Evolutionary conservation across 1,284 basidiomycete species (phyloP), one percentile per base, ranked within the genome.

Genomic region (Limonomyces culmigenus): DNA sequence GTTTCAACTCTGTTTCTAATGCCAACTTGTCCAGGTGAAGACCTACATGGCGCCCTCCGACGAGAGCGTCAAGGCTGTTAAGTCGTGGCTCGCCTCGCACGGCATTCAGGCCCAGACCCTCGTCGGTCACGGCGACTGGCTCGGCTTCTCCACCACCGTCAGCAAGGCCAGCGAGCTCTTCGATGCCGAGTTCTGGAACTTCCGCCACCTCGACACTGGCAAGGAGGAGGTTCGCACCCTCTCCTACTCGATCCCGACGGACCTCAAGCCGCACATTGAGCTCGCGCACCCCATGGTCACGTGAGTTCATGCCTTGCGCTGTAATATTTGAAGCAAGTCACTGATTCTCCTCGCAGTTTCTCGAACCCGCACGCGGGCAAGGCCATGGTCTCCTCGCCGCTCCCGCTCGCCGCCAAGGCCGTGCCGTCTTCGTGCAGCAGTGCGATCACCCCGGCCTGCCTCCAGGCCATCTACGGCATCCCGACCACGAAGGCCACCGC

Each of bases 111-210:
- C 52, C 15, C 42, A 38, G 23, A 41, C 45, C 5, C 41, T 43
- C 23, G 48, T 51, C 6, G 47, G 50, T 35, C 49, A 40, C 39
- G 51, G 50, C 11, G 54, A 56, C 35, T 58, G 53, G 53, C 39
- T 57, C 12, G 38, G 45, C 8, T 44, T 58, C 36, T 43, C 46
- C 4, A 42, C 54, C 14, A 45, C 53, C 5, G 41, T 58, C 27
- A 46, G 47, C 40, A 47, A 56, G 40, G 60, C 58, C n/a, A 58
- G 50, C 35, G 35, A 35, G 29, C 47, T 61, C 6, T 44, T 62
- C 15, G 39, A 43, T 19, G 41, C 55, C 10, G 39, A 58, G 14
- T 61, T 54, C 45, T 42, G 45, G 14, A 40, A 41, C 3, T 62
- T 54, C 44, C 42, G 37, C 10, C 52, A 60, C 39, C 29, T 41